Evolutionary conservation across 441 rosid species (phyloP).

Genomic region (Pelargonium fulgidum): DNA sequence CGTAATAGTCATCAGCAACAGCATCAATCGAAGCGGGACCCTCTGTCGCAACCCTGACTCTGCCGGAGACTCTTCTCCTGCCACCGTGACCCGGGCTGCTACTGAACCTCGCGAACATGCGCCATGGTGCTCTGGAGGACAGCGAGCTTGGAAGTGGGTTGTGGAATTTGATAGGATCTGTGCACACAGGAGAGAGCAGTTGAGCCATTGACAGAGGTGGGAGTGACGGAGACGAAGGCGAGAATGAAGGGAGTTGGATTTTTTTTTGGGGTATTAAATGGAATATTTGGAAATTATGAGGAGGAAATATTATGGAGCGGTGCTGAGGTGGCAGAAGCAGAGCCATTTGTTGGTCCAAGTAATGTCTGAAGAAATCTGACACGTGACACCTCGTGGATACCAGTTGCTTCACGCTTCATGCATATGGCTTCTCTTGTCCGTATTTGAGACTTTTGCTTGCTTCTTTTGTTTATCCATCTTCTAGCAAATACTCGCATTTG

Average conservation of each 20-base stretch:
- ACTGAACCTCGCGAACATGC: constrained; percentile 24
- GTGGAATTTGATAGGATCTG: constrained; percentile 54
- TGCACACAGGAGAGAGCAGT: constrained; percentile 61
- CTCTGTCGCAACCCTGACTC: constrained; percentile 51
- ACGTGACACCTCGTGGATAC: constrained; percentile 40
- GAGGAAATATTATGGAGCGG: constrained; percentile 29
- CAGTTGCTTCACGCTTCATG: constrained; percentile 31
- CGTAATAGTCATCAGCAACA: constrained; percentile 67
- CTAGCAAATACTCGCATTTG: too few species aligned
- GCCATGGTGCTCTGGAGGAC: constrained; percentile 32
- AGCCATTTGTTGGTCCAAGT: constrained; percentile 35
- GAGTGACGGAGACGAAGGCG: not conserved
- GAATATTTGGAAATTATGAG: constrained; percentile 23
- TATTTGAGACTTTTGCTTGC: not conserved
- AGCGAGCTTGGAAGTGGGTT: constrained; percentile 30
- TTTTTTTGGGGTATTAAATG: not conserved
- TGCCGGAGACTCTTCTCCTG: constrained; percentile 31
- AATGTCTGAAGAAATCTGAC: constrained; percentile 26
- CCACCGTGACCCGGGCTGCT: constrained; percentile 22
- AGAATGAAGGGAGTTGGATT: not conserved
- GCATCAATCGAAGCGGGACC: constrained; percentile 39
- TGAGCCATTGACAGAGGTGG: constrained; percentile 49
- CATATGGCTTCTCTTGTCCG: not conserved
- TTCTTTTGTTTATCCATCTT: not conserved
- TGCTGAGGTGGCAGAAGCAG: constrained; percentile 55